Conservation (phyloP, 139 green algal genomes). For the Pleodorina starrii region DNA sequence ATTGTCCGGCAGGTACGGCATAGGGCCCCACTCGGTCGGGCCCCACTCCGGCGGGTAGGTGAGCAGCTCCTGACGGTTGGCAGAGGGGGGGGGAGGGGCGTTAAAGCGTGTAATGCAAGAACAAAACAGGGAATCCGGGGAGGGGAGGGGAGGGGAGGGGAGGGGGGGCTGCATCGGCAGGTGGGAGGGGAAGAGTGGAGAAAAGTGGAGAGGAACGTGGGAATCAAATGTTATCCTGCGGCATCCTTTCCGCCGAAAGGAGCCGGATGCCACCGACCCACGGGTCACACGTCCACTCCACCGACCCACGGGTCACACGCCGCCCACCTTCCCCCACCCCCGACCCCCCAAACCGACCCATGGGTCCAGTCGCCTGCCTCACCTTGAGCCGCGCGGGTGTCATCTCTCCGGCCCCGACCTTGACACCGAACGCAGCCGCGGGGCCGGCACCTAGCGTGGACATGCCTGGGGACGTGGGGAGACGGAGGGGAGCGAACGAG, state of each 20-base stretch:
- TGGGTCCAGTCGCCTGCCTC: background rate
- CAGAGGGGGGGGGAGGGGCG: background rate
- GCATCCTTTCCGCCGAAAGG: too few relatives aligned
- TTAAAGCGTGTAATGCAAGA: too few relatives aligned
- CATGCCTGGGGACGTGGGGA: slow-evolving; percentile 47
- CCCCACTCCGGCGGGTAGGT: slow-evolving; percentile 85
- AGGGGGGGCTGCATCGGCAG: too few relatives aligned
- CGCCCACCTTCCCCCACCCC: background rate
- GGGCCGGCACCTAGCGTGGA: slow-evolving; percentile 13
- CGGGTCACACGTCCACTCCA: too few relatives aligned
- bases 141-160: too few relatives aligned
- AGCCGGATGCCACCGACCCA: too few relatives aligned
- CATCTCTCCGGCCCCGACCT: slow-evolving; percentile 69
- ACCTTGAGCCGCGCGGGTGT: slow-evolving; percentile 67
- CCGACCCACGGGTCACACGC: too few relatives aligned
- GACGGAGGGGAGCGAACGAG: too few relatives aligned
- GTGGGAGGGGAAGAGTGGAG: too few relatives aligned
- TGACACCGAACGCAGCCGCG: slow-evolving; percentile 57
- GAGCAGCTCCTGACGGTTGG: slow-evolving; percentile 71
- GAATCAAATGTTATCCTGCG: too few relatives aligned
- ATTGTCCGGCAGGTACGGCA: slow-evolving; percentile 88
- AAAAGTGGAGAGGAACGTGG: too few relatives aligned
- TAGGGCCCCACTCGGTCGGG: slow-evolving; percentile 93
- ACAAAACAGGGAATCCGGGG: too few relatives aligned
- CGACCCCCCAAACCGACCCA: background rate